A percentile compares a stretch with the other conserved stretches of the same genome.
These are phyloP conservation scores for Hemileccinum rubropunctum DNA, from an alignment of 768 basidiomycete species.

Conservation along the genomic window DNA sequence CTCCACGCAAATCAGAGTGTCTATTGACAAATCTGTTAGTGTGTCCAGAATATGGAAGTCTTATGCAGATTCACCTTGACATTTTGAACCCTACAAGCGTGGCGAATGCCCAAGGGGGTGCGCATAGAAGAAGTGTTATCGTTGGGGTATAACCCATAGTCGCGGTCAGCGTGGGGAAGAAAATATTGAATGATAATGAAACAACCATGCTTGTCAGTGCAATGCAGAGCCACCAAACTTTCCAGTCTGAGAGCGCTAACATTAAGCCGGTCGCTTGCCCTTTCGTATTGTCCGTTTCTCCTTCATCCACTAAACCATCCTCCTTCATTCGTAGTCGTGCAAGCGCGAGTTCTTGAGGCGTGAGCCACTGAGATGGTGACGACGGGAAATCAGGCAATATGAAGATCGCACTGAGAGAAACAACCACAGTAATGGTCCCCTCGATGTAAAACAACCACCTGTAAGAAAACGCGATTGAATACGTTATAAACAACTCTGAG, in stretches of 20 bases:
- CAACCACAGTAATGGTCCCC: constrained; percentile 51
- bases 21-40: constrained; percentile 29
- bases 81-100: constrained; percentile 52
- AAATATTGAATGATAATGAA: constrained; percentile 73
- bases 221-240: constrained; percentile 79
- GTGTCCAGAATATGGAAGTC: not conserved
- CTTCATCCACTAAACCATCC: constrained; percentile 56
- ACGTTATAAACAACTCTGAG: not conserved
- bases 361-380: constrained; percentile 58
- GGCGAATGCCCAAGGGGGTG: constrained; percentile 64
- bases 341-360: constrained; percentile 52
- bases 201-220: constrained; percentile 55
- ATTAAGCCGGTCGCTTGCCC: constrained; percentile 44
- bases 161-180: constrained; percentile 72
- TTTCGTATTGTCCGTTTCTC: constrained; percentile 35
- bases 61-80: constrained; percentile 39
- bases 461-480: not conserved
- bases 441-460: constrained; percentile 78
- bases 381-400: constrained; percentile 75
- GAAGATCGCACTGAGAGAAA: constrained; percentile 53
- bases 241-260: constrained; percentile 71
- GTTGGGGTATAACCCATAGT: constrained; percentile 71
- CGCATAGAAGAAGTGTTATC: constrained; percentile 68
- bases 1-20: constrained; percentile 68
- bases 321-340: constrained; percentile 62